Percentiles rank a stretch among this genome's conserved stretches.
phyloP scores from a whole-genome alignment of 371 early-diverging fungal species.

The Massospora cicadina region DNA sequence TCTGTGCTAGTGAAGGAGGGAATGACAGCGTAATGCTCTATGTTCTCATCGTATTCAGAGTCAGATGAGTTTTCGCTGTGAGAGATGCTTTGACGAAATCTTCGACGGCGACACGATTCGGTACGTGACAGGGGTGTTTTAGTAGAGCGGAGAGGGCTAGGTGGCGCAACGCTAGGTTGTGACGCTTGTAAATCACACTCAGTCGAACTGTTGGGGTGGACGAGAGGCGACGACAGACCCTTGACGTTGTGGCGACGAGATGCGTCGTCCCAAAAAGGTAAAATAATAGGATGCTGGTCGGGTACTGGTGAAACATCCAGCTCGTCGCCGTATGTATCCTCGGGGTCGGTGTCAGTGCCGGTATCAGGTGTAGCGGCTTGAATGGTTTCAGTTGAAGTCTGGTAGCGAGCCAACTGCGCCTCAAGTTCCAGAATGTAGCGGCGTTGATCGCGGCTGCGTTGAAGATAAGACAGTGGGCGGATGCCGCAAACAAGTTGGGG shows the following conservation, averaged over 20 bases:
- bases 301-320: neutral
- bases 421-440: constrained; percentile 1
- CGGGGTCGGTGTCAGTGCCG: neutral
- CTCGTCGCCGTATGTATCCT: neutral
- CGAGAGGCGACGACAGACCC: neutral
- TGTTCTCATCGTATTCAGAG: neutral
- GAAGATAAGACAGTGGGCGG: constrained; percentile 6
- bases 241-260: neutral
- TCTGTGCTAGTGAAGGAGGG: constrained; percentile 9
- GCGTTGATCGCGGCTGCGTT: neutral
- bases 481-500: neutral
- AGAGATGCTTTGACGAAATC: neutral
- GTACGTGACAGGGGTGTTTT: neutral
- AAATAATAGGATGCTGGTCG: neutral
- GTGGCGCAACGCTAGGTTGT: neutral
- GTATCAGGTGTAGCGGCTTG: neutral
- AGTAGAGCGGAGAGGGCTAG: neutral
- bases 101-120: neutral
- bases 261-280: neutral
- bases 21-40: neutral
- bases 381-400: neutral
- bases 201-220: neutral
- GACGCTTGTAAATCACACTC: neutral
- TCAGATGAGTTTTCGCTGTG: neutral
- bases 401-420: neutral